Base-by-base conservation (phyloP, 2,329 filamentous ascomycete species). In the Ophiostoma populinum region DNA sequence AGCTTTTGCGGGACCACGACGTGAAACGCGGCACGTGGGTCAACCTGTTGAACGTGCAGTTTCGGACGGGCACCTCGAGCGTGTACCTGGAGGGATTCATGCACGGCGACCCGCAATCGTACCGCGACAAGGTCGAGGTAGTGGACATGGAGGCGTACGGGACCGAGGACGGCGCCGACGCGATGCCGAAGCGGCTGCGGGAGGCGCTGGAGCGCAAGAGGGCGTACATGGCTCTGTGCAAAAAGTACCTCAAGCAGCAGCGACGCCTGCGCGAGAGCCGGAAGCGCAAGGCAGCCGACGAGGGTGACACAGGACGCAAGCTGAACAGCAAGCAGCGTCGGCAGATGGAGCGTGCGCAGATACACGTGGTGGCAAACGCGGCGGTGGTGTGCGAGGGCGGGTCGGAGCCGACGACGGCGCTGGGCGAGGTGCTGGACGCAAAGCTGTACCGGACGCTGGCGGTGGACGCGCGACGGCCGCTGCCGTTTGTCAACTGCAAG, bases 401-500 rank as follows among this genome's bases (percentile, higher is more conserved):
- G n/a, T 12, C 2, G 4, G 13, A 22, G 18, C 20, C 30, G n/a
- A 5, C 12, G n/a, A 32, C 20, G 15, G 19, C 20, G 13, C 20
- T 32, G 7, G 12, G 13, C 6, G n/a, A 22, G 5, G 10, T 32
- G 9, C 13, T 16, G 20, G 37, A 20, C 40, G 32, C 17, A 34
- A n/a, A 25, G 29, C 36, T 20, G 33, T 35, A 34, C 18, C 4
- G 5, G 12, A 12, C 7, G 9, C 15, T 10, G 10, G 13, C 21
- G 7, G 22, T n/a, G 6, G 12, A 16, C 4, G 17, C 16, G 12
- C 10, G 12, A 4, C 20, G 7, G 3, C 18, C 22, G 15, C 43
- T 86, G 0, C 81, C 85, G 0, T 92, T 92, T 47, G 63, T 74
- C 38, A 83, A 86, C 47, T 58, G 66, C 38, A 79, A 72, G 27